phyloP scores from a whole-genome alignment of 1,284 basidiomycete genomes.

The Wallemia ichthyophaga region DNA sequence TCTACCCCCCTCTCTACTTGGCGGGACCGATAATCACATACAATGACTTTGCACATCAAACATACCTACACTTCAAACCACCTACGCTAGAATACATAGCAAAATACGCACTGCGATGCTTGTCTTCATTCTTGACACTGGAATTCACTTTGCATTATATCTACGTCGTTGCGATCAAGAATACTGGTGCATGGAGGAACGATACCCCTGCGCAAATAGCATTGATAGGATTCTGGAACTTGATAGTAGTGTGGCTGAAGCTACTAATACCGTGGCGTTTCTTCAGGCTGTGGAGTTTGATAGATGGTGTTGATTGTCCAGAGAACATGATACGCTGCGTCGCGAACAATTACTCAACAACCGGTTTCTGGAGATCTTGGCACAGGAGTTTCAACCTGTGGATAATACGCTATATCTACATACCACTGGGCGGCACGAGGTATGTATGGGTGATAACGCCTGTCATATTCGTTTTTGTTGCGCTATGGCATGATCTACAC shows the following conservation, averaged over 20 bases:
- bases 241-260: slow-evolving; percentile 90
- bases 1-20: slow-evolving; percentile 82
- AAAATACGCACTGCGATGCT: slow-evolving; percentile 40
- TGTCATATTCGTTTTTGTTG: slow-evolving; percentile 89
- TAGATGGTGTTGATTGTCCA: slow-evolving; percentile 68
- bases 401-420: slow-evolving; percentile 85
- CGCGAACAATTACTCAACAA: slow-evolving; percentile 85
- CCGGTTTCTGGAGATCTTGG: slow-evolving; percentile 91
- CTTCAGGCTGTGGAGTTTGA: slow-evolving; percentile 78
- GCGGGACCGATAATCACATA: slow-evolving; percentile 90
- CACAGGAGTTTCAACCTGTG: slow-evolving; percentile 90
- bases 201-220: slow-evolving; percentile 48
- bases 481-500: slow-evolving; percentile 85
- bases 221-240: slow-evolving; percentile 93
- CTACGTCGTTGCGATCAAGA: slow-evolving; percentile 93
- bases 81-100: slow-evolving; percentile 13
- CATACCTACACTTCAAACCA: slow-evolving; percentile 13
- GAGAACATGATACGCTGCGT: slow-evolving; percentile 98
- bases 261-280: slow-evolving; percentile 88
- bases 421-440: slow-evolving; percentile 54
- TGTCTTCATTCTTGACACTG: slow-evolving; percentile 46
- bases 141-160: slow-evolving; percentile 77
- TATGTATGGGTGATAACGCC: slow-evolving; percentile 35
- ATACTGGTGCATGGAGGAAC: slow-evolving; percentile 34
- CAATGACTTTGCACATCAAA: slow-evolving; percentile 76